These are phyloP conservation scores for Aspergillus cejpii DNA, from an alignment of 2,329 filamentous ascomycete genomes.

Conservation along the genomic window DNA sequence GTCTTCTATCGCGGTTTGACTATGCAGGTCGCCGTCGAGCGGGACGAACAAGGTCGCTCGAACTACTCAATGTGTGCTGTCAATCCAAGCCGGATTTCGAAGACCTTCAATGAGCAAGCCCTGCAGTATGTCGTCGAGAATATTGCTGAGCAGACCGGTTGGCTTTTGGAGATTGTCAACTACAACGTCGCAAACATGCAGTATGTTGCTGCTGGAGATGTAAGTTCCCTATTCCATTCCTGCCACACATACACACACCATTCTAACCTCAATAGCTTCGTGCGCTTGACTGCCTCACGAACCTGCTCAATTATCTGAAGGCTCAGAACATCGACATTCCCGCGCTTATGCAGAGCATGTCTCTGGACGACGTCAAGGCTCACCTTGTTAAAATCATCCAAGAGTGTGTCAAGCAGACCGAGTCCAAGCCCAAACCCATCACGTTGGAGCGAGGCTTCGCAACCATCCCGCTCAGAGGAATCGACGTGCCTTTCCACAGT, in stretches of 20 bases:
- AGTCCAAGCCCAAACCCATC: constrained; percentile 79
- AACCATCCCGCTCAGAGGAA: constrained; percentile 92
- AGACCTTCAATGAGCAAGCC: constrained; percentile 97
- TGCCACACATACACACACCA: neutral
- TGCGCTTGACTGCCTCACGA: constrained; percentile 60
- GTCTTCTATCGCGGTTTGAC: constrained; percentile 98
- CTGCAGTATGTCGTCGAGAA: constrained; percentile 95
- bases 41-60: constrained; percentile 82
- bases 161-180: constrained; percentile 98
- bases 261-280: constrained; percentile 43
- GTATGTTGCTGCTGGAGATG: constrained; percentile 61
- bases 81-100: constrained; percentile 95
- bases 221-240: constrained; percentile 27
- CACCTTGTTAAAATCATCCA: constrained; percentile 87
- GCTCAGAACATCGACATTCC: constrained; percentile 96
- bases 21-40: constrained; percentile 98
- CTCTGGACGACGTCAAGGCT: constrained; percentile 82
- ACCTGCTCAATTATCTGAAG: constrained; percentile 92
- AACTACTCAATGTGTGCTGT: constrained; percentile 99
- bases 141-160: constrained; percentile 86
- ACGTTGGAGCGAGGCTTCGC: constrained; percentile 92
- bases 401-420: constrained; percentile 77
- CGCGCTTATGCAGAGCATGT: constrained; percentile 76
- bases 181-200: constrained; percentile 70
- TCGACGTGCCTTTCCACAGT: constrained; percentile 98